Conservation (phyloP, 768 basidiomycete species). For the Cantharellus anzutake region DNA sequence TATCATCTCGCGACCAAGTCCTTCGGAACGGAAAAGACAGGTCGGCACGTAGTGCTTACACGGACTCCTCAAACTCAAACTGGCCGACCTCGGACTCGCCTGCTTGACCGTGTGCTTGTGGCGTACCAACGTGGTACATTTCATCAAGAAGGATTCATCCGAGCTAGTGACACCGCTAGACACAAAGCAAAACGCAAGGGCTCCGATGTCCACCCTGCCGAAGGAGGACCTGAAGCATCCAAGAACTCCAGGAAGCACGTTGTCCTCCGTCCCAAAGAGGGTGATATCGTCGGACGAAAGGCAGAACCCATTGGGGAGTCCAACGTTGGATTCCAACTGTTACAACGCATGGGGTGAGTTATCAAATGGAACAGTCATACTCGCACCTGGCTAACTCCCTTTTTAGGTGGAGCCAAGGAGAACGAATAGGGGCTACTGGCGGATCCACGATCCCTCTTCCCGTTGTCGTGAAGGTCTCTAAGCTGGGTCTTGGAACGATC, state of each 20-base stretch:
- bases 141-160: too few species aligned
- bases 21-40: conserved; percentile 32
- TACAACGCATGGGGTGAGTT: conserved; percentile 61
- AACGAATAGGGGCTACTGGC: conserved; percentile 41
- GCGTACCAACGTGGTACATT: conserved; percentile 11
- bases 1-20: conserved; percentile 62
- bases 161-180: too few species aligned
- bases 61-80: too few species aligned
- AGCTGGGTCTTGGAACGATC: conserved; percentile 47
- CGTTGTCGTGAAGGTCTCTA: conserved; percentile 73
- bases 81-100: too few species aligned
- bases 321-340: conserved; percentile 76
- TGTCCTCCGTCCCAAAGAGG: conserved; percentile 41
- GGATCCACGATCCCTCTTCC: conserved; percentile 61
- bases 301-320: conserved; percentile 60
- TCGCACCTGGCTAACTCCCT: not conserved
- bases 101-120: conserved; percentile 4
- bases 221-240: too few species aligned
- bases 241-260: too few species aligned
- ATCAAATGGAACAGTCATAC: not conserved
- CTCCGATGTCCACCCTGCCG: too few species aligned
- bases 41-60: too few species aligned
- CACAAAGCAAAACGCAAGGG: too few species aligned
- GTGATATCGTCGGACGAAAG: conserved; percentile 74
- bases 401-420: conserved; percentile 52